Conservation (phyloP, 2,329 filamentous ascomycete species). For the Botryotinia globosa region DNA sequence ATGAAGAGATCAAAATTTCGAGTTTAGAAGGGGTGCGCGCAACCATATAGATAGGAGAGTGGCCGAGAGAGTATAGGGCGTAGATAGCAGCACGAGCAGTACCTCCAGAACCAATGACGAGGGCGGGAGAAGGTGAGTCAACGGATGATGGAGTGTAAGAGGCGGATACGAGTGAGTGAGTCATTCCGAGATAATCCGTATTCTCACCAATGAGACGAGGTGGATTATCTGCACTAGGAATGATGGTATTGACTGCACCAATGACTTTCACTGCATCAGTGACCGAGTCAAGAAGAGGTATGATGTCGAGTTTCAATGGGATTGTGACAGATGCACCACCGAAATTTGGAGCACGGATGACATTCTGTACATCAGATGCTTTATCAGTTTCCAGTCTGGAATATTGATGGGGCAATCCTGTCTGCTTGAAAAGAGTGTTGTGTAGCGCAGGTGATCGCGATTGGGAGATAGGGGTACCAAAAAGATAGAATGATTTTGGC, state of each 20-base stretch:
- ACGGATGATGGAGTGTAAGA: slow-evolving; percentile 33
- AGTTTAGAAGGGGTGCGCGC: slow-evolving; percentile 73
- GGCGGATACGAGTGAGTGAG: slow-evolving; percentile 58
- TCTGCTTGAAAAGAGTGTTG: slow-evolving; percentile 74
- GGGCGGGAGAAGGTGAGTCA: slow-evolving; percentile 51
- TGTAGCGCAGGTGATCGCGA: slow-evolving; percentile 88
- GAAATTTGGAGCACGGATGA: slow-evolving; percentile 71
- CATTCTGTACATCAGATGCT: slow-evolving; percentile 56
- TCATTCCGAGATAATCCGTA: slow-evolving; percentile 95
- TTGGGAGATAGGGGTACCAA: slow-evolving; percentile 78
- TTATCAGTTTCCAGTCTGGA: slow-evolving; percentile 69
- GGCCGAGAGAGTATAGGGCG: slow-evolving; percentile 79
- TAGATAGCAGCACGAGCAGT: slow-evolving; percentile 91
- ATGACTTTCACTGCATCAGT: slow-evolving; percentile 77
- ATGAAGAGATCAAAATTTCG: slow-evolving; percentile 63
- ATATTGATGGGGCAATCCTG: slow-evolving; percentile 85
- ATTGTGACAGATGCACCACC: slow-evolving; percentile 96
- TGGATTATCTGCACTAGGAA: slow-evolving; percentile 50
- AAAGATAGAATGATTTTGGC: slow-evolving; percentile 76
- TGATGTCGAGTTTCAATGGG: slow-evolving; percentile 86
- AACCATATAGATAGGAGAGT: slow-evolving; percentile 81
- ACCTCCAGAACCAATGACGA: slow-evolving; percentile 88
- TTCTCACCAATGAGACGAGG: slow-evolving; percentile 75
- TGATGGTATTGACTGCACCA: slow-evolving; percentile 92
- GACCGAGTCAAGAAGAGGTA: slow-evolving; percentile 74